Evolutionary conservation across 2,329 filamentous ascomycete species (phyloP), one percentile per base, ranked within the genome.

Genomic region (Botrytis fragariae): DNA sequence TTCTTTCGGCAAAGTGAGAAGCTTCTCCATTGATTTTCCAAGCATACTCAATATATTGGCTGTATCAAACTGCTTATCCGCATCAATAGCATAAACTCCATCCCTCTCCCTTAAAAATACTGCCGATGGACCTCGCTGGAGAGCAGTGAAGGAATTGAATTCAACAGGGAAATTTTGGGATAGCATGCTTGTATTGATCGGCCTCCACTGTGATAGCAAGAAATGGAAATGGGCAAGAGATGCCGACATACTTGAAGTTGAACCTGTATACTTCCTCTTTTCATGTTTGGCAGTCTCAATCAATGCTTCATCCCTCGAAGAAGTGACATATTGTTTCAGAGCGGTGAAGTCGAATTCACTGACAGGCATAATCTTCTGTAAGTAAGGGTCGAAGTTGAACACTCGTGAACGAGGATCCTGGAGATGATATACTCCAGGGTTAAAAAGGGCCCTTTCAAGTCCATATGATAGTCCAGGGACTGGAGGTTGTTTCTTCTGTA

Each of bases 371-470:
- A 99, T 97, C 70, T 90, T 90, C 74, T 94, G 90, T 32, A 99
- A 87, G 79, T 98, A 98, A 0, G 97, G 96, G 80, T 99, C 95
- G 79, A 99, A 99, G 81, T 99, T 99, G 86, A 90, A 99, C 10
- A 98, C 94, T 29, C 90, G 88, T 57, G 95, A 94, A 73, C 93
- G 89, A 37, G 92, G 90, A 81, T 99, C 96, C 82, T 97, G 95
- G 69, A 99, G 87, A 69, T 93, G 91, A 81, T 98, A 97, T 54
- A 98, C 93, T 35, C 96, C 95, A 2, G 92, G 92, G 79, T 98
- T 99, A 87, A 99, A 99, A 4, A 99, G 84, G n/a, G 97, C 95
- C 59, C 81, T 77, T 71, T 82, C 81, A 44, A 82, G 73, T 16
- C 80, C 80, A 73, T 81, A 81, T 18, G 79, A 78, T 39, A 82